Base-by-base conservation (phyloP, 257 asterid species). In the Solanum gracilifrons region DNA sequence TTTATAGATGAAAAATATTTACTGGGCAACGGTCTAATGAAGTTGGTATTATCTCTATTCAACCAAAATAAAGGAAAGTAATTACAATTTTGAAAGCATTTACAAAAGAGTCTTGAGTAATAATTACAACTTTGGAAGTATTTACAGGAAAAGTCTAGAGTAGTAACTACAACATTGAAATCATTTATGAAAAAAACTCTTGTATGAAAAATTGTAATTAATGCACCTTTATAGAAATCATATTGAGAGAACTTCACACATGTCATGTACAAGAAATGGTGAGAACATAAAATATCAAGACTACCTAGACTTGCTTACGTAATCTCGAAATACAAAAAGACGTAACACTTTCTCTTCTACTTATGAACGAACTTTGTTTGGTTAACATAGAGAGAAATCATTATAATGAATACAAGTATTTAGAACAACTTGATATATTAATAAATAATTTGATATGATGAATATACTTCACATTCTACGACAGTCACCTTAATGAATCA, bases 21-120 rank as follows among this genome's bases (percentile, higher is more conserved):
- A 23, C 8, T 39, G 85, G 58, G 29, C 71, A 87, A 80, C 25
- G 39, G 51, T 83, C 87, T 84, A 87, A 41, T 88, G 69, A 91
- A 88, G 84, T 89, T 88, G 83, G 88, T 84, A 89, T 90, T 89
- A 90, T 87, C 90, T 83, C 83, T 68, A 62, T n/a, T 80, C 82
- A 33, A 25, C 89, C 74, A 80, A 87, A 86, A 85, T 88, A 88
- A 74, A 77, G 77, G 43, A 85, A 43, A 90, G 76, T 62, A n/a
- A n/a, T 62, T 62, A 62, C 29, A 62, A 62, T 62, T 23, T 62
- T 62, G 13, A 23, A 55, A 55, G 64, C 5, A 55, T 55, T 55
- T 20, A 55, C 62, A 8, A 21, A 21, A 51, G 21, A 58, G 27
- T 58, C 12, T 58, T 62, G 16, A 55, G 11, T 7, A 55, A 8